Base-by-base conservation (phyloP, 2,329 filamentous ascomycete genomes). In the Penicillium crustosum region DNA sequence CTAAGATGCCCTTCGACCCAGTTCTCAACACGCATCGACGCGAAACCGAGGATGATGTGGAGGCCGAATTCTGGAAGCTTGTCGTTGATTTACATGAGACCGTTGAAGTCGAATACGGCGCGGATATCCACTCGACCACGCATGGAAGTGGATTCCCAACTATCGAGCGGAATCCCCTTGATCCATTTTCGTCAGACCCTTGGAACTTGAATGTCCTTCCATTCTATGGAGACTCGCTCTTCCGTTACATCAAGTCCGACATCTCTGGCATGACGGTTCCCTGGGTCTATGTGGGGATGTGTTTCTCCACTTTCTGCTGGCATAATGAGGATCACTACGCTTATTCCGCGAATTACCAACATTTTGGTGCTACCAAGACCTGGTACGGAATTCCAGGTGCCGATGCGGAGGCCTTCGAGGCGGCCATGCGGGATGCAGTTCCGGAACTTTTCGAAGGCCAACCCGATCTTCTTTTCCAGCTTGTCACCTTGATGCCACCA, bases 281-380 rank as follows among this genome's bases (percentile, higher is more conserved):
- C 0, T 99, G 94, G 94, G 86, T 99, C 4, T 99, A 99, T 71
- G 94, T 99, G 4, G 94, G 94, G 61, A 99, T 99, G 94, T 95
- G 96, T 39, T 99, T 99, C 73, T 99, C 94, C 0, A 97, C 94
- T 0, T 99, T 99, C 71, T 99, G 94, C 75, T 99, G 94, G 94
- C 94, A 99, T 73, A 97, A 96, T 63, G 94, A 99, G 70, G 94
- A 99, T 69, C 94, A 99, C 71, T 97, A 96, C 72, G 89, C 94
- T 2, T 99, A 97, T 72, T 99, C 94, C 0, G 90, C 94, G 52
- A 99, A 99, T 66, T 99, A 97, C 68, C 94, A 99, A 73, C 94
- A 99, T 69, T 96, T 99, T 68, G 94, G 94, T 10, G 92, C 93
- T 1, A 99, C 94, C 2, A 99, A 99, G 78, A 99, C 94, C 0